phyloP scores from a whole-genome alignment of 2,329 filamentous ascomycete genomes.

The Sclerotinia borealis region DNA sequence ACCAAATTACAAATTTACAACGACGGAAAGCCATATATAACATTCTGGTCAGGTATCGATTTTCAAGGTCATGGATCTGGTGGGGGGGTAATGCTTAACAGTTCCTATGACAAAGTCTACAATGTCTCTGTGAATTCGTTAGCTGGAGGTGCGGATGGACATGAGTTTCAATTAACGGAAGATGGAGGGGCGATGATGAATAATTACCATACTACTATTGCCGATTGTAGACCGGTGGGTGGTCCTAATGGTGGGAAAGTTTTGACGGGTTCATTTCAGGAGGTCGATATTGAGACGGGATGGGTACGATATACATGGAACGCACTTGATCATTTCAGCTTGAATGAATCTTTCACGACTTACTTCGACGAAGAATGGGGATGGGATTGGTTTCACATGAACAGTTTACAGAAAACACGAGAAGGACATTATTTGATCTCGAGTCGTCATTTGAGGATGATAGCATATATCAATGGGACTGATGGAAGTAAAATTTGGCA shows the following conservation, averaged over 20 bases:
- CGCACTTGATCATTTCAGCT: conserved; percentile 35
- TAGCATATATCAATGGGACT: conserved; percentile 41
- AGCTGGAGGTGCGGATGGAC: conserved; percentile 5
- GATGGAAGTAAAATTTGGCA: conserved; percentile 43
- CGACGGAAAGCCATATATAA: conserved; percentile 2
- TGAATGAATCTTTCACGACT: conserved; percentile 17
- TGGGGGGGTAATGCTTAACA: conserved; percentile 2
- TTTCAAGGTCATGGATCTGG: conserved; percentile 6
- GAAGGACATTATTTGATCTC: conserved; percentile 43
- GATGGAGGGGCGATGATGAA: conserved; percentile 7
- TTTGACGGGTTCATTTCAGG: conserved; percentile 35
- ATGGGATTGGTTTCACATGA: conserved; percentile 28
- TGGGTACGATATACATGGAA: conserved; percentile 46
- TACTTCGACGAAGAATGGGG: conserved; percentile 17
- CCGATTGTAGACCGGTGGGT: not conserved
- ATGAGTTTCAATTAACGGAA: conserved; percentile 5
- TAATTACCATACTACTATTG: conserved; percentile 5
- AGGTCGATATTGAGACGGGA: conserved; percentile 46
- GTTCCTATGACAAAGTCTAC: not conserved
- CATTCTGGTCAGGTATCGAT: conserved; percentile 4
- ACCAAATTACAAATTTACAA: conserved; percentile 2
- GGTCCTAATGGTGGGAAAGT: not conserved
- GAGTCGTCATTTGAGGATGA: conserved; percentile 39
- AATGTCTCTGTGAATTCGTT: not conserved
- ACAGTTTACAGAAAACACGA: conserved; percentile 36